These are phyloP conservation scores for Aspergillus ruber DNA, from an alignment of 2,329 filamentous ascomycete genomes.

Conservation along the genomic window DNA sequence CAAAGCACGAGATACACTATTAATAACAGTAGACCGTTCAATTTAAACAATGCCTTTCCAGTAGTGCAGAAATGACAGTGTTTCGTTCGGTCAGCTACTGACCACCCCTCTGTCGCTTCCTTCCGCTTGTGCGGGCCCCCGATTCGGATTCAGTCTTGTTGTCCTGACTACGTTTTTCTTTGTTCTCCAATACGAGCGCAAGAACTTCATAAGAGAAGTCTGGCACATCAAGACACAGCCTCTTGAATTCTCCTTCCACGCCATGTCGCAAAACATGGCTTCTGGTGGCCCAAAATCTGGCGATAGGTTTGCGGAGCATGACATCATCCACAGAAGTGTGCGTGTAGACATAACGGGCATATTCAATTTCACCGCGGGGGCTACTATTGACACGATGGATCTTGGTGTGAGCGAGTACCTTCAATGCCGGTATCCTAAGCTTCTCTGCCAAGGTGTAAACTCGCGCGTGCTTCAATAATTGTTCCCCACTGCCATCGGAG, in stretches of 20 bases:
- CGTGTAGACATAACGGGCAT: conserved; percentile 83
- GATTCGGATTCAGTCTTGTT: conserved; percentile 28
- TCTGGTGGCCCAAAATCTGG: conserved; percentile 82
- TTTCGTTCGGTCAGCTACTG: conserved; percentile 8
- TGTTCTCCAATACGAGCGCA: conserved; percentile 46
- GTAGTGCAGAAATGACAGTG: no score
- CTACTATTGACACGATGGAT: conserved; percentile 88
- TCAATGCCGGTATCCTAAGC: conserved; percentile 62
- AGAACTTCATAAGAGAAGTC: conserved; percentile 92
- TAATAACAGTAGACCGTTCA: no score
- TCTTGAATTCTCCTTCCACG: conserved; percentile 76
- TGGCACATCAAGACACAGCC: conserved; percentile 79
- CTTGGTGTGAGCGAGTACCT: conserved; percentile 74
- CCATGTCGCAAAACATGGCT: conserved; percentile 77
- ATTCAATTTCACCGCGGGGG: conserved; percentile 82
- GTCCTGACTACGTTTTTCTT: conserved; percentile 36
- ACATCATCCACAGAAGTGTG: conserved; percentile 64
- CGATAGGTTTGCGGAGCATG: conserved; percentile 72
- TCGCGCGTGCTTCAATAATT: conserved; percentile 81
- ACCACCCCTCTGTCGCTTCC: conserved; percentile 33
- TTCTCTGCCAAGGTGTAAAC: conserved; percentile 85
- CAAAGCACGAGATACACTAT: no score
- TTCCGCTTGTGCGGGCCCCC: conserved; percentile 28
- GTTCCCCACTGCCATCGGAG: conserved; percentile 70
- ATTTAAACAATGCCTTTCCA: no score